A percentile compares a stretch with the other conserved stretches of the same genome.
These are phyloP conservation scores for Setomelanomma holmii DNA, from an alignment of 2,329 filamentous ascomycete species.

Conservation along the genomic window DNA sequence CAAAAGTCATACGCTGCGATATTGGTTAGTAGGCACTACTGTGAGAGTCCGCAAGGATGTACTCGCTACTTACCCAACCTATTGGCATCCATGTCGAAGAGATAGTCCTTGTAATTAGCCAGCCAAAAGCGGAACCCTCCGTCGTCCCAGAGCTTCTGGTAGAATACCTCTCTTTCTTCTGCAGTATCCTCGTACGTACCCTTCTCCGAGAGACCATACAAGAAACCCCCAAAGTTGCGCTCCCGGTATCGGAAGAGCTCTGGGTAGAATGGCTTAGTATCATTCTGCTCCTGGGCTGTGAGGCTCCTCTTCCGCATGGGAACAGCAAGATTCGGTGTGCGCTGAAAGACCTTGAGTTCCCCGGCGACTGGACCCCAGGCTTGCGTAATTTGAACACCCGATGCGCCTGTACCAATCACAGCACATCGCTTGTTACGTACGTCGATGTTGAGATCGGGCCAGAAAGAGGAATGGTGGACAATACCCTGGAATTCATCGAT, in stretches of 20 bases:
- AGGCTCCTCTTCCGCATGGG: constrained; percentile 12
- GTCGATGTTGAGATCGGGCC: constrained; percentile 62
- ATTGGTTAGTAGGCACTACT: constrained; percentile 23
- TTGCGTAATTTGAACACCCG: constrained; percentile 67
- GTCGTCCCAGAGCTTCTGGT: constrained; percentile 44
- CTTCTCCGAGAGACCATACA: constrained; percentile 51
- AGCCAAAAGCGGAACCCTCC: constrained; percentile 18
- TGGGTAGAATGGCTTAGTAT: not conserved
- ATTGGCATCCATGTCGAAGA: constrained; percentile 44
- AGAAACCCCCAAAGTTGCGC: constrained; percentile 42
- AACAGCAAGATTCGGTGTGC: constrained; percentile 57
- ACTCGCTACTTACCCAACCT: constrained; percentile 29
- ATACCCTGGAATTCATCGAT: constrained; percentile 64
- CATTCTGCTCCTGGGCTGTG: constrained; percentile 9
- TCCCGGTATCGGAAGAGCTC: constrained; percentile 2
- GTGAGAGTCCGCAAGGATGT: too few species aligned
- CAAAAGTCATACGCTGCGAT: constrained; percentile 51
- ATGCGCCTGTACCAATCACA: constrained; percentile 68
- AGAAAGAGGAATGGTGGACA: constrained; percentile 64
- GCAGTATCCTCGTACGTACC: constrained; percentile 54
- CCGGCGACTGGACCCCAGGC: constrained; percentile 59
- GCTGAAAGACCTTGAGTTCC: constrained; percentile 65
- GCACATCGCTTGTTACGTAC: constrained; percentile 62
- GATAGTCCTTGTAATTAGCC: constrained; percentile 22
- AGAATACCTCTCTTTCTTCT: constrained; percentile 48